These are phyloP conservation scores for Aureobasidium lini DNA, from an alignment of 2,329 filamentous ascomycete genomes.

Conservation along the genomic window DNA sequence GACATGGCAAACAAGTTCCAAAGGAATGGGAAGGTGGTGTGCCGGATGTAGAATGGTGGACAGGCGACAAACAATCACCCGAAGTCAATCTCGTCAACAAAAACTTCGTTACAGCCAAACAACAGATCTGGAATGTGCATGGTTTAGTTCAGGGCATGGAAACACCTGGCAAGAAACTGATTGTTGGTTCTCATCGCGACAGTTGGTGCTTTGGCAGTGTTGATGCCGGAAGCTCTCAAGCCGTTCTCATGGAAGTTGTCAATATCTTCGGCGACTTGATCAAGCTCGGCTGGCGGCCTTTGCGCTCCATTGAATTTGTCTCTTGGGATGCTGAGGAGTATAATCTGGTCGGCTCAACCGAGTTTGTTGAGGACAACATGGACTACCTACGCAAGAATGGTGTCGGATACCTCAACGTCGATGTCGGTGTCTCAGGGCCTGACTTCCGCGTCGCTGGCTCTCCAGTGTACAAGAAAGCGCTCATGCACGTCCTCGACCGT, in stretches of 20 bases:
- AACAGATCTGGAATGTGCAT: constrained; percentile 88
- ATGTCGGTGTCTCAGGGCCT: constrained; percentile 67
- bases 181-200: constrained; percentile 90
- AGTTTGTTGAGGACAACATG: constrained; percentile 82
- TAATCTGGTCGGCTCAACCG: constrained; percentile 88
- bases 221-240: constrained; percentile 81
- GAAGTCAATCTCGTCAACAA: constrained; percentile 75
- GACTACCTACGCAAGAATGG: constrained; percentile 65
- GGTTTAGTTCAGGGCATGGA: constrained; percentile 79
- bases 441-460: constrained; percentile 73
- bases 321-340: constrained; percentile 95
- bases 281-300: constrained; percentile 73
- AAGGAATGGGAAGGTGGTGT: constrained; percentile 70
- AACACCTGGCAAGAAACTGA: constrained; percentile 71
- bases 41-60: constrained; percentile 77
- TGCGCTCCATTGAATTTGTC: constrained; percentile 93
- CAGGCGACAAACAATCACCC: constrained; percentile 66
- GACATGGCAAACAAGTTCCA: constrained; percentile 62
- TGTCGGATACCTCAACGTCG: constrained; percentile 86
- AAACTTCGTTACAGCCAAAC: constrained; percentile 74
- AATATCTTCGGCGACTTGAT: constrained; percentile 76
- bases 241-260: constrained; percentile 82
- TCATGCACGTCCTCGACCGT: constrained; percentile 66
- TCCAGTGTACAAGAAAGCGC: constrained; percentile 66
- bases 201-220: constrained; percentile 83